Evolutionary conservation across 371 early-diverging fungal species (phyloP).

Genomic region (Chytridium lagenaria): DNA sequence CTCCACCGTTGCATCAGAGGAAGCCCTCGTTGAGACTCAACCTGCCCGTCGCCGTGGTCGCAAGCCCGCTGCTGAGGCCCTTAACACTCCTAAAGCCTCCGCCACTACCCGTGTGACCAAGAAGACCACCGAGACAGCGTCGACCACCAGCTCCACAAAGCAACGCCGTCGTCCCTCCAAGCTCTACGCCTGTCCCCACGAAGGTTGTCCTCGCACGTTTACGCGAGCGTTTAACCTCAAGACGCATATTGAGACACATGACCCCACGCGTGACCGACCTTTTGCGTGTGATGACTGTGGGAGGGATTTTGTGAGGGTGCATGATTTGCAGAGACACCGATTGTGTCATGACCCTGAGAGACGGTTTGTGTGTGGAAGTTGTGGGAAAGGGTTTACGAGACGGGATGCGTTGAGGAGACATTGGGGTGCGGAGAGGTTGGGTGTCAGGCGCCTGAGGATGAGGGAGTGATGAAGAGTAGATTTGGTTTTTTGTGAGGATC

Average conservation of each 20-base stretch:
- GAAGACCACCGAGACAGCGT: background rate
- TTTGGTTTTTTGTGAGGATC: background rate
- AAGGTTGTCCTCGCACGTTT: constrained; percentile 49
- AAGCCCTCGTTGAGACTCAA: background rate
- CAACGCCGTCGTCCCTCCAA: constrained; percentile 23
- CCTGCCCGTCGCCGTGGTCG: background rate
- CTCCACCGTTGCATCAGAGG: background rate
- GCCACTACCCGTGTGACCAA: constrained; percentile 4
- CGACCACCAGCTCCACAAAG: background rate
- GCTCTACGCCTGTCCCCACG: constrained; percentile 21
- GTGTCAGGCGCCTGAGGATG: background rate
- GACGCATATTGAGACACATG: constrained; percentile 75
- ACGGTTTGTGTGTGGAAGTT: constrained; percentile 15
- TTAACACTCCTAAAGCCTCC: background rate
- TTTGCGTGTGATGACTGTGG: constrained; percentile 59
- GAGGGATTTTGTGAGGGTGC: constrained; percentile 27
- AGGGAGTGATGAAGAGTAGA: constrained; percentile 14
- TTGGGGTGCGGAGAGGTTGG: constrained; percentile 3
- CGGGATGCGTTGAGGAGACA: constrained; percentile 19
- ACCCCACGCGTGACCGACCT: constrained; percentile 65
- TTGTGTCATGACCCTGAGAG: constrained; percentile 23
- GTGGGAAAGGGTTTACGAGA: constrained; percentile 12
- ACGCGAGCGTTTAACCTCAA: constrained; percentile 77
- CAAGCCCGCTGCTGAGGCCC: background rate
- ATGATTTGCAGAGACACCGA: constrained; percentile 32